Conservation (phyloP, 495 filamentous ascomycete genomes). For the Staphylotrichum longicolle region DNA sequence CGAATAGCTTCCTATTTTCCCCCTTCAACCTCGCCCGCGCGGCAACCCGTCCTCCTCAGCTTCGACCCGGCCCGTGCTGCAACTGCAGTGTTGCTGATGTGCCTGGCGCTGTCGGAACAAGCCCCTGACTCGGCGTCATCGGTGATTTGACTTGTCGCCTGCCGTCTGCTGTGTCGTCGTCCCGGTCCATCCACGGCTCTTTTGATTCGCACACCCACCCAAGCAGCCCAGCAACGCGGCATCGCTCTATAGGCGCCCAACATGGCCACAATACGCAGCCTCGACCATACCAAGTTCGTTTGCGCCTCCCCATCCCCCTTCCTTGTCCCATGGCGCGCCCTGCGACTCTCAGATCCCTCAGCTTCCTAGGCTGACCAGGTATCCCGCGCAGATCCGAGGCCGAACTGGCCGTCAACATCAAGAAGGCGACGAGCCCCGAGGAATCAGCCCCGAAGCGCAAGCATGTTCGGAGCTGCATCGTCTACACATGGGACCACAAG, state of each 20-base stretch:
- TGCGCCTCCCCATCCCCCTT: conserved; percentile 1
- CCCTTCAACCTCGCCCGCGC: not conserved
- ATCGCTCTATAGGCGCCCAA: conserved; percentile 29
- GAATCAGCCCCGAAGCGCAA: conserved; percentile 97
- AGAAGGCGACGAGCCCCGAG: conserved; percentile 93
- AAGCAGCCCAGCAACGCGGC: not conserved
- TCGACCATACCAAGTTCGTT: conserved; percentile 50
- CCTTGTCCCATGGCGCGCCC: not conserved
- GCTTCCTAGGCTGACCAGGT: conserved; percentile 24
- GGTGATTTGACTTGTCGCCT: conserved; percentile 11
- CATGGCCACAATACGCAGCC: conserved; percentile 48
- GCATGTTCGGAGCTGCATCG: conserved; percentile 96
- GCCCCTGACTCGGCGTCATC: not conserved
- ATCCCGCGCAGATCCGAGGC: conserved; percentile 69
- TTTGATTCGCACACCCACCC: conserved; percentile 8
- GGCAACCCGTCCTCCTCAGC: not conserved
- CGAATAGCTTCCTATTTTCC: not conserved
- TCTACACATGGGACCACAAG: conserved; percentile 99
- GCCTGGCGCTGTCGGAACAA: not conserved
- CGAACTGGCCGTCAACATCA: conserved; percentile 91
- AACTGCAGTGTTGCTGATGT: not conserved
- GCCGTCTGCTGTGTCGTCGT: not conserved
- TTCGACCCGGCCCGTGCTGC: not conserved
- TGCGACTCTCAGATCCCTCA: not conserved
- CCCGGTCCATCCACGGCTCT: not conserved